Conservation (phyloP, 495 filamentous ascomycete species). For the Penicillium flavigenum region DNA sequence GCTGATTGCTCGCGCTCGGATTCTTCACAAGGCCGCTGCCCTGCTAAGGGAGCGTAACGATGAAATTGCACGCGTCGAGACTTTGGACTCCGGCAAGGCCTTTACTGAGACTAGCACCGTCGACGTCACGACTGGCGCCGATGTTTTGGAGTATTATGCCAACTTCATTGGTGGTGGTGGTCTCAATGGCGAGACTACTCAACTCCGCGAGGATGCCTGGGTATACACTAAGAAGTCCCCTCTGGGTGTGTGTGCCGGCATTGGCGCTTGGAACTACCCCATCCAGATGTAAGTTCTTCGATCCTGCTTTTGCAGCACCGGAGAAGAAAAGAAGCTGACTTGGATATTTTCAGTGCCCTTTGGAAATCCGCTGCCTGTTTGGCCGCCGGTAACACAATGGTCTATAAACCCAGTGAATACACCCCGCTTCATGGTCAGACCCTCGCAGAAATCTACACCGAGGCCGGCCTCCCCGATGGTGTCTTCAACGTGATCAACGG, state of each 20-base stretch:
- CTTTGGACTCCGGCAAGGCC: conserved; percentile 72
- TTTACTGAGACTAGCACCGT: conserved; percentile 74
- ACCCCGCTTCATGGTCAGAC: conserved; percentile 70
- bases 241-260: conserved; percentile 73
- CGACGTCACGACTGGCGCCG: conserved; percentile 71
- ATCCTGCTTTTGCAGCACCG: background rate
- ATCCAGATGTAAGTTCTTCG: conserved; percentile 65
- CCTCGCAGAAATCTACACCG: conserved; percentile 66
- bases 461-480: conserved; percentile 72
- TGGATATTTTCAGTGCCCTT: conserved; percentile 51
- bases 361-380: conserved; percentile 85
- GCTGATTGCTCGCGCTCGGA: conserved; percentile 62
- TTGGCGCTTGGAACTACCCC: conserved; percentile 84
- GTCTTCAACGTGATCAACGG: conserved; percentile 83
- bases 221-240: conserved; percentile 73
- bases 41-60: conserved; percentile 68
- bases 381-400: conserved; percentile 81
- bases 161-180: conserved; percentile 68
- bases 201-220: conserved; percentile 67
- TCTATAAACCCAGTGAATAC: conserved; percentile 82
- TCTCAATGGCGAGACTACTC: conserved; percentile 66
- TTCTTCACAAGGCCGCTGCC: conserved; percentile 66
- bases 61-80: conserved; percentile 66
- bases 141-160: conserved; percentile 76
- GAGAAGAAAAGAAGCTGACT: background rate